Conservation (phyloP, 768 basidiomycete genomes). For the Lactarius tabidus region DNA sequence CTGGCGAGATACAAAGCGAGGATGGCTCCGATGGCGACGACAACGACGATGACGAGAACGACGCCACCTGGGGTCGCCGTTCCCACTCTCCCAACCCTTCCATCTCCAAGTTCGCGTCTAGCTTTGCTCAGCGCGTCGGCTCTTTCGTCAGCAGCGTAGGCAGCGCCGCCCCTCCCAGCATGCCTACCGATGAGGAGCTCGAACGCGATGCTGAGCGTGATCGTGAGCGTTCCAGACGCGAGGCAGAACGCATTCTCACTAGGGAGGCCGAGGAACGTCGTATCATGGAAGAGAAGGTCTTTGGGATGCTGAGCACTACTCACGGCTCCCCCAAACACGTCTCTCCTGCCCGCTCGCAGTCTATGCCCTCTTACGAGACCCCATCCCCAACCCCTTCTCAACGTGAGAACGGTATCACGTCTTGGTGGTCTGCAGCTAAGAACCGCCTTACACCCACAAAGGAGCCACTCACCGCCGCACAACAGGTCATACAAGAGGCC, state of each 20-base stretch:
- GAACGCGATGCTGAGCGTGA: slow-evolving; percentile 79
- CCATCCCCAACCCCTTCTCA: slow-evolving; percentile 60
- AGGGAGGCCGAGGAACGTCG: slow-evolving; percentile 66
- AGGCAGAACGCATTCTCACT: slow-evolving; percentile 74
- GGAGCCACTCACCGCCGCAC: slow-evolving; percentile 75
- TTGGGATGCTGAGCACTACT: slow-evolving; percentile 65
- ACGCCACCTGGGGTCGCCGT: slow-evolving; percentile 39
- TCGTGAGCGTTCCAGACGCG: slow-evolving; percentile 67
- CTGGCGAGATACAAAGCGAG: slow-evolving; percentile 38
- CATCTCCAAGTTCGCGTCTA: slow-evolving; percentile 68
- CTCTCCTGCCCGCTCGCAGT: slow-evolving; percentile 59
- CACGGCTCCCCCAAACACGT: slow-evolving; percentile 40
- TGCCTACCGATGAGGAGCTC: slow-evolving; percentile 71
- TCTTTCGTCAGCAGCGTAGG: slow-evolving; percentile 54
- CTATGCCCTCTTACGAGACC: slow-evolving; percentile 35
- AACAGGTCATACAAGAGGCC: slow-evolving; percentile 73
- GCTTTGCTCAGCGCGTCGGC: slow-evolving; percentile 71
- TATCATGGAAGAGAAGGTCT: slow-evolving; percentile 65
- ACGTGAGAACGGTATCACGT: slow-evolving; percentile 43
- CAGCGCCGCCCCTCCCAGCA: slow-evolving; percentile 33
- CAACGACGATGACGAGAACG: slow-evolving; percentile 40
- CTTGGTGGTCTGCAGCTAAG: slow-evolving; percentile 76
- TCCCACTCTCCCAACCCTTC: slow-evolving; percentile 67
- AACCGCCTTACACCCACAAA: slow-evolving; percentile 75
- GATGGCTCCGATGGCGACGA: slow-evolving; percentile 51